These are phyloP conservation scores for Candida labiduridarum DNA, from an alignment of 1,139 yeast species.

Conservation along the genomic window DNA sequence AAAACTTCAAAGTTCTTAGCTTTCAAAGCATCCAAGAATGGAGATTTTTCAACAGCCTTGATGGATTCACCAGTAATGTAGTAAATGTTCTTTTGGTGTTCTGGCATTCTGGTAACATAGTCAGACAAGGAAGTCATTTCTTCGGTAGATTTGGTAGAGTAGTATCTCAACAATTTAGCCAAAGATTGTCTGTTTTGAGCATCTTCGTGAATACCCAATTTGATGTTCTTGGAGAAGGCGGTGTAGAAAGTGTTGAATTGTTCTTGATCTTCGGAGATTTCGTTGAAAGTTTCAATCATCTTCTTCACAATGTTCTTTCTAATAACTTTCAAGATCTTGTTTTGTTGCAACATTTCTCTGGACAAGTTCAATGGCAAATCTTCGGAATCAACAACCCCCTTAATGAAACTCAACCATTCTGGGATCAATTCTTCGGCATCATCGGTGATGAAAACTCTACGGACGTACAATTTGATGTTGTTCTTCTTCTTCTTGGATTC, in stretches of 20 bases:
- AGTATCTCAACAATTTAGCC: constrained; percentile 94
- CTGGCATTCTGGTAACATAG: constrained; percentile 99
- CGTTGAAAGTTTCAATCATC: constrained; percentile 97
- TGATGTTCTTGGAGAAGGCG: constrained; percentile 97
- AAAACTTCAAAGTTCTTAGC: constrained; percentile 98
- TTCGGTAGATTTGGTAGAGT: constrained; percentile 94
- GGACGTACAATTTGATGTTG: constrained; percentile 98
- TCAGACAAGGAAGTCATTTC: constrained; percentile 94
- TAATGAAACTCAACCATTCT: constrained; percentile 97
- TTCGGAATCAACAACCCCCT: constrained; percentile 99
- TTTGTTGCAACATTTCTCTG: constrained; percentile 99
- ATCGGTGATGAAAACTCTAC: constrained; percentile 99
- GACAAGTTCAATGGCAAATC: constrained; percentile 99
- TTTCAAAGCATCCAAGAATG: constrained; percentile 98
- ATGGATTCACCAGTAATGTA: constrained; percentile 98
- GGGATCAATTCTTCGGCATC: constrained; percentile 99
- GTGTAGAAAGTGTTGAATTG: constrained; percentile 98
- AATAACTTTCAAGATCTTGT: constrained; percentile 99
- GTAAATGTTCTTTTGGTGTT: constrained; percentile 99
- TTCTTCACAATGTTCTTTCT: constrained; percentile 99
- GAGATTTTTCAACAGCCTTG: constrained; percentile 98
- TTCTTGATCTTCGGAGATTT: constrained; percentile 98
- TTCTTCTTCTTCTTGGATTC: constrained; percentile 98
- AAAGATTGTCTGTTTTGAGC: constrained; percentile 95
- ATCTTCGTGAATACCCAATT: constrained; percentile 99